Evolutionary conservation across 208 protist genomes (phyloP).

Genomic region (Trichomonas gallinae): DNA sequence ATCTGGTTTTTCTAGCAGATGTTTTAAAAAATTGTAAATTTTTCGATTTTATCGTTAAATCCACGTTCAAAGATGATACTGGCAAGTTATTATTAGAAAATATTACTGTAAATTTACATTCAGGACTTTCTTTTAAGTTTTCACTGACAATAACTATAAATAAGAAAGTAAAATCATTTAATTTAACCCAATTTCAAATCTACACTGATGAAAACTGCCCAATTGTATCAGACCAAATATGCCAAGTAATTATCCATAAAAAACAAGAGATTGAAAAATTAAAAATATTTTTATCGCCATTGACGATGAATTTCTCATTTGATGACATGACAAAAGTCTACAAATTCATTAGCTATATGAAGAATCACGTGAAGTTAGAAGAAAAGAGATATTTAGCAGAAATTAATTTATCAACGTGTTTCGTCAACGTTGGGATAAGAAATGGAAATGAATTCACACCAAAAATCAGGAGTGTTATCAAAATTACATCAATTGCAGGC

Average conservation of each 20-base stretch:
- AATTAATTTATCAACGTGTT: background rate
- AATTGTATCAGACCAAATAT: background rate
- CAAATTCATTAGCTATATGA: background rate
- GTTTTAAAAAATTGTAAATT: background rate
- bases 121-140: background rate
- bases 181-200: background rate
- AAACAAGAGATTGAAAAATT: background rate
- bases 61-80: background rate
- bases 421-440: background rate
- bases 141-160: background rate
- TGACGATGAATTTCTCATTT: background rate
- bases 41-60: background rate
- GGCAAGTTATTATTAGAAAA: background rate
- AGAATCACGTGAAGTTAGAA: no score
- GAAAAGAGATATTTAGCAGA: background rate
- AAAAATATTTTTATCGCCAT: background rate
- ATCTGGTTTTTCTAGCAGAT: background rate
- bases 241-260: background rate
- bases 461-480: no score
- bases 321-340: background rate
- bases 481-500: no score
- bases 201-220: background rate
- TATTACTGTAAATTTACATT: background rate
- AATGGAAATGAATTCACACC: no score
- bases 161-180: background rate